Conservation (phyloP, 495 filamentous ascomycete genomes). For the Rostrohypoxylon terebratum region DNA sequence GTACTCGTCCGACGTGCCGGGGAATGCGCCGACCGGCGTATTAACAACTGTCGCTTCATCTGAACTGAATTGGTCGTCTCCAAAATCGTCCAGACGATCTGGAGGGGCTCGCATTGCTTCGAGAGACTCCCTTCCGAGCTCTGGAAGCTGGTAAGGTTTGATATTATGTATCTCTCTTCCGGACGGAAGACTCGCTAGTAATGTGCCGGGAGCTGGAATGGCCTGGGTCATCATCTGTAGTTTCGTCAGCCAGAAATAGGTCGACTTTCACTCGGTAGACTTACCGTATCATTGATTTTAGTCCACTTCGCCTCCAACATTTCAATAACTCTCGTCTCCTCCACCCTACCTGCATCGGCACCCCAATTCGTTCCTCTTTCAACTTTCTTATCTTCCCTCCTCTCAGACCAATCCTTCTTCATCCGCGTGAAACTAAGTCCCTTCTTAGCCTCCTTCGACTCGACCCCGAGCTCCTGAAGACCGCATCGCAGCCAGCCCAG, state of each 20-base stretch:
- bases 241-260: conserved; percentile 4
- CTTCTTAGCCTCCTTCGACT: conserved; percentile 58
- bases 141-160: conserved; percentile 68
- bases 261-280: conserved; percentile 45
- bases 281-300: conserved; percentile 91
- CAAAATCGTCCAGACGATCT: conserved; percentile 64
- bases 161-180: conserved; percentile 85
- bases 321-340: conserved; percentile 87
- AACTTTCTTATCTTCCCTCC: conserved; percentile 73
- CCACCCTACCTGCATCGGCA: conserved; percentile 81
- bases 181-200: conserved; percentile 82
- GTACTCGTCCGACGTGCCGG: conserved; percentile 52
- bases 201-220: conserved; percentile 74
- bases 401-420: conserved; percentile 77
- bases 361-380: conserved; percentile 81
- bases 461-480: conserved; percentile 74
- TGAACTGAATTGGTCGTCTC: conserved; percentile 55
- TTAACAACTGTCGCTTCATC: conserved; percentile 53
- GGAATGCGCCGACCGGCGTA: conserved; percentile 52
- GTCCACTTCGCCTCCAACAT: conserved; percentile 91
- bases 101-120: conserved; percentile 62
- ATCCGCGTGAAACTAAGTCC: conserved; percentile 71
- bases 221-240: conserved; percentile 82
- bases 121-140: conserved; percentile 68
- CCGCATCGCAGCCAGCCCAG: conserved; percentile 86